These are phyloP conservation scores for Cladophialophora yegresii DNA, from an alignment of 2,329 filamentous ascomycete genomes.

Conservation along the genomic window DNA sequence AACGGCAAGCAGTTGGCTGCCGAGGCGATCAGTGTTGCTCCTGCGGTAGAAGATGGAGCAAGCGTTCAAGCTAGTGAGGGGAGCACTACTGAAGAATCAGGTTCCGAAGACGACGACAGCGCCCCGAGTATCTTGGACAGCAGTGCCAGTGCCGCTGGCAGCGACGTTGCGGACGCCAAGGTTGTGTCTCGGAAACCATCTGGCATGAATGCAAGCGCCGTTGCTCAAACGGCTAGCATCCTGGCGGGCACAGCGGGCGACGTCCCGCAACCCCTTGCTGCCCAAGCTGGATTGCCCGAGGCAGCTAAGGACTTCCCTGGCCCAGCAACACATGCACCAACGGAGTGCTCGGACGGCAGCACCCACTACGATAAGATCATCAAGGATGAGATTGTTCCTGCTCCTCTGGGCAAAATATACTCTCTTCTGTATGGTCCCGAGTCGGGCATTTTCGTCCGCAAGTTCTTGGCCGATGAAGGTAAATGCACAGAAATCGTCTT, in stretches of 20 bases:
- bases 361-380: slow-evolving; percentile 82
- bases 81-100: slow-evolving; percentile 60
- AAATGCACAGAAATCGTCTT: slow-evolving; percentile 87
- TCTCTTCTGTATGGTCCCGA: slow-evolving; percentile 80
- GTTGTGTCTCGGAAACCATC: slow-evolving; percentile 72
- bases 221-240: slow-evolving; percentile 37
- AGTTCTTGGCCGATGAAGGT: slow-evolving; percentile 75
- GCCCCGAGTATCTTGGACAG: slow-evolving; percentile 63
- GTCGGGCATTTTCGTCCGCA: slow-evolving; percentile 78
- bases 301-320: slow-evolving; percentile 72
- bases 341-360: slow-evolving; percentile 76
- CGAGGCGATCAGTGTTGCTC: slow-evolving; percentile 85
- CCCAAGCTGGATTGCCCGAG: slow-evolving; percentile 33
- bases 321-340: slow-evolving; percentile 75
- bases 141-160: slow-evolving; percentile 57
- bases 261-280: slow-evolving; percentile 44
- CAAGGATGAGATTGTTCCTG: slow-evolving; percentile 81
- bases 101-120: slow-evolving; percentile 51
- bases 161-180: slow-evolving; percentile 54
- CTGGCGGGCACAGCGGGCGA: slow-evolving; percentile 23
- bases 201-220: slow-evolving; percentile 43
- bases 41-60: slow-evolving; percentile 71
- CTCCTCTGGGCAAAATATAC: slow-evolving; percentile 89
- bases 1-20: slow-evolving; percentile 73
- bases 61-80: slow-evolving; percentile 61